Percentiles rank a stretch among this genome's conserved stretches.
These are phyloP conservation scores for Anthoceros angustus DNA, from an alignment of 225 moss, liverwort and hornwort genomes.

Conservation along the genomic window DNA sequence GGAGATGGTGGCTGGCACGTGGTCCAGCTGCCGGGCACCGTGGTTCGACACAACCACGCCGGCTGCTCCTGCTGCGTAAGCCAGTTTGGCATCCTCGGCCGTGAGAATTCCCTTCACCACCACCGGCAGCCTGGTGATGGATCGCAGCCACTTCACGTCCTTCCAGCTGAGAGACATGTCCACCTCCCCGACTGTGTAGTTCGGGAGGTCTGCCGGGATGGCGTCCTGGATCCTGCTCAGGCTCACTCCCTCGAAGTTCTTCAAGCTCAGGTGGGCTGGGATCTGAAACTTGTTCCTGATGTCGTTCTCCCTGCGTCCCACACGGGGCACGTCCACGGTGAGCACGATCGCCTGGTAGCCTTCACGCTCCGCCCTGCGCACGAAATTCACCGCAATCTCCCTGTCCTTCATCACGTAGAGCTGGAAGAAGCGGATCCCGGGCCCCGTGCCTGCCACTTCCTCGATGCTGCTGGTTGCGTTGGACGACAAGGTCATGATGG, in stretches of 20 bases:
- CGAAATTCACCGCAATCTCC: constrained; percentile 42
- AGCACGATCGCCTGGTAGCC: constrained; percentile 73
- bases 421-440: constrained; percentile 78
- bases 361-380: constrained; percentile 54
- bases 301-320: constrained; percentile 87
- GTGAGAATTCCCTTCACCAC: constrained; percentile 93
- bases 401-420: constrained; percentile 72
- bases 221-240: constrained; percentile 35
- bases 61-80: constrained; percentile 40
- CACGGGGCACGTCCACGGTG: constrained; percentile 72
- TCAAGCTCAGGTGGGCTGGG: constrained; percentile 44
- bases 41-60: constrained; percentile 86
- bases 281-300: constrained; percentile 60
- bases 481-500: constrained; percentile 65
- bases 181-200: constrained; percentile 64
- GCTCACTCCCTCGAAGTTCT: constrained; percentile 66
- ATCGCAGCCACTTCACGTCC: constrained; percentile 84
- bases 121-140: constrained; percentile 73
- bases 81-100: constrained; percentile 66
- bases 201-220: constrained; percentile 27
- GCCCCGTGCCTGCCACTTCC: constrained; percentile 54
- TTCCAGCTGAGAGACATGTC: constrained; percentile 83
- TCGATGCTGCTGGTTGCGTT: constrained; percentile 66
- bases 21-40: constrained; percentile 89
- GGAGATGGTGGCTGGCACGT: constrained; percentile 75